Evolutionary conservation across 2,329 filamentous ascomycete species (phyloP), one percentile per base, ranked within the genome.

Genomic region (Rhynchosporium secalis): DNA sequence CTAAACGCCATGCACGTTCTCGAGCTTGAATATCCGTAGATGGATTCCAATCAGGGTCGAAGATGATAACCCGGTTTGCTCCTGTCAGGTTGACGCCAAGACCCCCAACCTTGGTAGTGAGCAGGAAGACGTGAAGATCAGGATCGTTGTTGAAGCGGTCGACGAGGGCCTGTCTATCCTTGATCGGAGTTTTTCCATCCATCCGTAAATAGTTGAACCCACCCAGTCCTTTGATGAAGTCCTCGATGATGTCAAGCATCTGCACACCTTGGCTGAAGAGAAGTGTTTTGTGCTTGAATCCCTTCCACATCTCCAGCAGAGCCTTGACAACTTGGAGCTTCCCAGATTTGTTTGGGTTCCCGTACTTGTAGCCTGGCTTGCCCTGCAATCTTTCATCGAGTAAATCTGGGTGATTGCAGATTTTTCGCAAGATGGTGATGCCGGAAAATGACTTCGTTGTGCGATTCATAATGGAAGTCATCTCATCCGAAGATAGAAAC

Each of bases 31-130:
- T 82, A 72, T 99, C 95, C 0, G 94, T 98, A 0, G 94, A 97
- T 1, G 94, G 95, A 71, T 98, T 98, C 95, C 95, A 99, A 74
- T 99, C 95, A 0, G 95, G 96, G 72, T 99, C 96, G 72, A 95
- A 99, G 60, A 99, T 98, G 72, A 99, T 96, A 66, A 99, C 94
- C 40, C 95, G 87, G 73, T 96, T 91, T 4, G 95, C 95, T 7
- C 95, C 95, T 0, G 95, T 99, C 28, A 99, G 79, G 69, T 99
- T 99, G 52, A 96, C 89, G 5, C 95, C 95, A 13, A 99, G 80
- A 0, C 95, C 95, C 51, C 95, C 95, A 20, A 97, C 96, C 73
- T 96, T 96, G 0, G 96, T 99, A 0, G 95, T 98, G 60, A 99
- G 83, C 1, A 99, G 80, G 72, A 99, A 99, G 0, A 99, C 86